Percentiles rank a stretch among this genome's conserved stretches.
Evolutionary conservation across 805 yeast species (phyloP).

Genomic region (Schwanniomyces pseudopolymorphus): DNA sequence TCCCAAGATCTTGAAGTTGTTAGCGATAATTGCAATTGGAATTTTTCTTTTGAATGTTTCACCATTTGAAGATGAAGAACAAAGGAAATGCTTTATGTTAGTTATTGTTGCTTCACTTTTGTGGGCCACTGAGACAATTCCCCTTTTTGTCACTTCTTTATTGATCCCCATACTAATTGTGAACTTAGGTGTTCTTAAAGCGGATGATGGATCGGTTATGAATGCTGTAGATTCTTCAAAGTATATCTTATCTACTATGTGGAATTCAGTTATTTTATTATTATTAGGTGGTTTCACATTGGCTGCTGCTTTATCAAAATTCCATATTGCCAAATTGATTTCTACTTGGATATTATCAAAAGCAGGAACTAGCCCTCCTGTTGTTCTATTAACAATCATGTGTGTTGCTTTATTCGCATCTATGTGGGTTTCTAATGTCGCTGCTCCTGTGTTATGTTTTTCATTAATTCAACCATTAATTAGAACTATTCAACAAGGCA

Average conservation of each 20-base stretch:
- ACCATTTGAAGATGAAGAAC: constrained; percentile 35
- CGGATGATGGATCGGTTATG: constrained; percentile 48
- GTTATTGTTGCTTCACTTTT: constrained; percentile 76
- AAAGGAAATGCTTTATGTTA: constrained; percentile 65
- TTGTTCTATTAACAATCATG: constrained; percentile 50
- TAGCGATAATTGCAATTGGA: constrained; percentile 50
- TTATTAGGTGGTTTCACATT: constrained; percentile 55
- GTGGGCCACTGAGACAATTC: constrained; percentile 97
- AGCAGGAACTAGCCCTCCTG: constrained; percentile 53
- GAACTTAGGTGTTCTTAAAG: constrained; percentile 63
- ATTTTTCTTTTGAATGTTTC: constrained; percentile 26
- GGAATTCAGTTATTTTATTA: constrained; percentile 53
- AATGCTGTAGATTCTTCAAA: constrained; percentile 40
- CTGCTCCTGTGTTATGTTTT: constrained; percentile 55
- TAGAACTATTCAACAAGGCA: constrained; percentile 42
- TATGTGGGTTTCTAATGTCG: constrained; percentile 60
- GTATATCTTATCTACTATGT: constrained; percentile 49
- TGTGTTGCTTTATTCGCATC: constrained; percentile 51
- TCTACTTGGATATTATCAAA: constrained; percentile 48
- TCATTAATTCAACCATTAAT: constrained; percentile 51
- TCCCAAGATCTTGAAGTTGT: constrained; percentile 42
- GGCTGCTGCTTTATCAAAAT: constrained; percentile 56
- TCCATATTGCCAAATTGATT: constrained; percentile 49
- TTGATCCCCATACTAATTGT: constrained; percentile 82
- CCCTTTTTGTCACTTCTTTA: constrained; percentile 85